These are phyloP conservation scores for Magnolia sinica DNA, from an alignment of 164 flowering plant genomes.

Conservation along the genomic window DNA sequence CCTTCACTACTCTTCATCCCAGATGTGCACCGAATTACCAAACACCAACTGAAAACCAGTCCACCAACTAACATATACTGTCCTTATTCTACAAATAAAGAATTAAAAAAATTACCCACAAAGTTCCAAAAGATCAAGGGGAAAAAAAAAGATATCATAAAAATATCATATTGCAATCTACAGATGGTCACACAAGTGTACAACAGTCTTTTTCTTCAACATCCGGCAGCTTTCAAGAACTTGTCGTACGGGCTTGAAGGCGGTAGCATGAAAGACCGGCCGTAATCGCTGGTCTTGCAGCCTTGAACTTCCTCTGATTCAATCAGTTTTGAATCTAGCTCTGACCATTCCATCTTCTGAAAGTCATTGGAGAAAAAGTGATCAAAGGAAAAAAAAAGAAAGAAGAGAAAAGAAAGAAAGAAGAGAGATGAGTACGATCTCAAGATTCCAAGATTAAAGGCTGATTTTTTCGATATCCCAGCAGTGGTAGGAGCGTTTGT, in stretches of 20 bases:
- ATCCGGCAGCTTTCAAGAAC: conserved; percentile 91
- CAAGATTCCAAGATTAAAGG: background rate
- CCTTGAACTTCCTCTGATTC: conserved; percentile 23
- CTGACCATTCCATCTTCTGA: conserved; percentile 21
- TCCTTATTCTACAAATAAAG: conserved; percentile 12
- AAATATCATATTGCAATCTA: background rate
- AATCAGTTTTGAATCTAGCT: conserved; percentile 20
- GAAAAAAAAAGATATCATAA: background rate
- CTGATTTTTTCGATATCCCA: background rate
- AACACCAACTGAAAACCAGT: background rate
- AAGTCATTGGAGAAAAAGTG: background rate
- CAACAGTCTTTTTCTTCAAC: conserved; percentile 27
- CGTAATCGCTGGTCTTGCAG: conserved; percentile 34
- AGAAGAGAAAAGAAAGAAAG: background rate
- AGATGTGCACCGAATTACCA: background rate
- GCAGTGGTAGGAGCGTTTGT: background rate
- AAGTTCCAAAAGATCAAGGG: background rate
- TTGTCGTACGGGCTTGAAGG: conserved; percentile 94
- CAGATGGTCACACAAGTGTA: background rate
- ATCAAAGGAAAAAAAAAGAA: background rate
- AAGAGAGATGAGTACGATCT: too few relatives aligned
- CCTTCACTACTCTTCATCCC: background rate
- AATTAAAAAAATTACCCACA: conserved; percentile 12
- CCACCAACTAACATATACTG: background rate
- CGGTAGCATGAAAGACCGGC: conserved; percentile 64